Evolutionary conservation across 2,329 filamentous ascomycete genomes (phyloP).

Genomic region (Calonectria pauciramosa): DNA sequence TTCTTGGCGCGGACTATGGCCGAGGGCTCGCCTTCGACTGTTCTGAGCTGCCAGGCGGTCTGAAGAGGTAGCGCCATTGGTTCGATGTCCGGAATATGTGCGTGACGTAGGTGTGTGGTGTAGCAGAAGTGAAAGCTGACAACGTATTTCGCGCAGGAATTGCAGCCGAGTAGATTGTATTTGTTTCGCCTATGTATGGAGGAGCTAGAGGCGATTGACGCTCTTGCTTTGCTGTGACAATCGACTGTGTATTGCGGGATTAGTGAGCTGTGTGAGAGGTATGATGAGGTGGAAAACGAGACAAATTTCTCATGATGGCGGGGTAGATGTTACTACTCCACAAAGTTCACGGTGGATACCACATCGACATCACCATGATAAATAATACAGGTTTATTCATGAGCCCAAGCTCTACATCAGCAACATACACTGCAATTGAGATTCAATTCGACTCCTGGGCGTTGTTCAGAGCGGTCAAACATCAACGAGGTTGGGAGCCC

Average conservation of each 20-base stretch:
- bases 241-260: not conserved
- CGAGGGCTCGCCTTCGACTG: slow-evolving; percentile 44
- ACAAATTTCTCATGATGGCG: slow-evolving; percentile 20
- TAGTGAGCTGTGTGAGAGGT: not conserved
- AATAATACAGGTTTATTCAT: not conserved
- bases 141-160: not conserved
- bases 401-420: not conserved
- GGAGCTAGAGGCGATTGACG: not conserved
- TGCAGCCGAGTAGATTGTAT: too few relatives aligned
- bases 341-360: not conserved
- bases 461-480: not conserved
- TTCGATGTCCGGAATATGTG: not conserved
- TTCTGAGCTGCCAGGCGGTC: slow-evolving; percentile 42
- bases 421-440: too few relatives aligned
- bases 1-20: slow-evolving; percentile 73
- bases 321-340: slow-evolving; percentile 3
- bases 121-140: not conserved
- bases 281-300: not conserved
- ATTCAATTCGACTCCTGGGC: not conserved
- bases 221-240: too few relatives aligned
- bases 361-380: not conserved
- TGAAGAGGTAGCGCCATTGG: slow-evolving; percentile 40
- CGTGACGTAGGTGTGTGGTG: not conserved
- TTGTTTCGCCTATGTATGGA: not conserved
- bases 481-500: not conserved